Evolutionary conservation across 768 basidiomycete species (phyloP), one percentile per base, ranked within the genome.

Genomic region (Serendipita sp.): DNA sequence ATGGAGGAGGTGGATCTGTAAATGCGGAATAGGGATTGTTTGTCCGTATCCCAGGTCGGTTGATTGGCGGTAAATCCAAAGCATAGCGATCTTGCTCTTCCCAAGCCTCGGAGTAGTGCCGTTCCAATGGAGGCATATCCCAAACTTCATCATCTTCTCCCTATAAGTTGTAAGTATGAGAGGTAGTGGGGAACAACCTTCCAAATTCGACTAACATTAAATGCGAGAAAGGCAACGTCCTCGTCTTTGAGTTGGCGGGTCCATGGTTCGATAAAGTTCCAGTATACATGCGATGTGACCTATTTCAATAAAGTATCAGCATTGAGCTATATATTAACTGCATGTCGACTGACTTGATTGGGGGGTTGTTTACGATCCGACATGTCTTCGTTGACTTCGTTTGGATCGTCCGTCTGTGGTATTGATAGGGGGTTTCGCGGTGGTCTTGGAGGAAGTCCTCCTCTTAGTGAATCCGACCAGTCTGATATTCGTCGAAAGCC

Each of bases 221-320:
- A 88, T 64, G 90, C 88, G 61, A 99, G 78, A 72, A 92, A 94
- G 2, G 95, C 95, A 30, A 98, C 75, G 70, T 99, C 96, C 72
- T 98, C 96, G 73, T 98, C 96, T 65, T 86, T 86, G 45, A 97
- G 83, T 24, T 82, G 81, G 60, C 93, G 84, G 69, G 94, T 77
- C 77, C 88, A 99, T 11, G 89, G 87, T 69, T 97, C 95, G 50
- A 95, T 82, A 68, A 84, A 86, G 26, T 85, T 77, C 73, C 92
- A 92, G 70, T 96, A 98, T 0, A 90, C 91, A 14, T 70, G 63
- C 50, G 74, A 73, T 14, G 71, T 48, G 34, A 64, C 26, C 41
- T 63, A 14, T 38, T 38, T 38, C 24, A 63, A 64, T 26, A 13
- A 14, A 13, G 24, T 5, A n/a, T 28, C 5, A 34, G 31, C 11